phyloP scores from a whole-genome alignment of 2,329 filamentous ascomycete genomes.

The Raffaelea deltoideospora region DNA sequence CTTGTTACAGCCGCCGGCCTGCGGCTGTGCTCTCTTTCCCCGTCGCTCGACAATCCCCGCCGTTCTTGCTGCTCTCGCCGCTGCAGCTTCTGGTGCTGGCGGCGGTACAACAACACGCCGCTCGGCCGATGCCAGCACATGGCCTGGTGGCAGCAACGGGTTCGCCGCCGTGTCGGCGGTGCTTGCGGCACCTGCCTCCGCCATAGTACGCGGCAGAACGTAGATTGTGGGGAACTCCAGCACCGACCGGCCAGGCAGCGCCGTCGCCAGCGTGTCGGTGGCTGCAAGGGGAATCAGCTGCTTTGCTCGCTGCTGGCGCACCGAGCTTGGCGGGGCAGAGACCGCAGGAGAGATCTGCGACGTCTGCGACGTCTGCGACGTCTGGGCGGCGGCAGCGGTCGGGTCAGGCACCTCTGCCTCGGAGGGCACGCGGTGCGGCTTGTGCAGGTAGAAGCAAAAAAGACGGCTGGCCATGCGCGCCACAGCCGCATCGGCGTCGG shows the following conservation, averaged over 20 bases:
- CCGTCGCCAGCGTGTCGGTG: slow-evolving; percentile 29
- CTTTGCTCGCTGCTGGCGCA: slow-evolving; percentile 5
- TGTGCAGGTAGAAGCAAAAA: background rate
- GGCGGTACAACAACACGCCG: slow-evolving; percentile 4
- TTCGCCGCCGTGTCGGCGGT: too few relatives aligned
- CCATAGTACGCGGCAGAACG: slow-evolving; percentile 24
- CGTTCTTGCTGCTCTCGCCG: background rate
- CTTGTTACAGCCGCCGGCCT: too few relatives aligned
- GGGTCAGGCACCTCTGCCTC: background rate
- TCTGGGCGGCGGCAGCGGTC: background rate
- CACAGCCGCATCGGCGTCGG: too few relatives aligned
- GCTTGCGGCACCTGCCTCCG: background rate
- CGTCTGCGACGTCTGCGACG: too few relatives aligned
- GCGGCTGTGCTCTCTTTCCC: too few relatives aligned
- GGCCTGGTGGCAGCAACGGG: slow-evolving; percentile 11
- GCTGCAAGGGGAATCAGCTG: slow-evolving; percentile 38
- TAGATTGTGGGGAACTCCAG: slow-evolving; percentile 62
- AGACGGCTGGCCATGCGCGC: too few relatives aligned
- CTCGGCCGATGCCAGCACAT: slow-evolving; percentile 11
- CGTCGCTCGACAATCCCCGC: too few relatives aligned
- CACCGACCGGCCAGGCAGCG: slow-evolving; percentile 40
- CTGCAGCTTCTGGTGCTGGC: background rate
- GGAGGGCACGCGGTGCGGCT: background rate
- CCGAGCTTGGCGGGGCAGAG: too few relatives aligned
- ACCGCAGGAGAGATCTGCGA: too few relatives aligned